These are phyloP conservation scores for Amanita rubescens DNA, from an alignment of 768 basidiomycete genomes.

Conservation along the genomic window DNA sequence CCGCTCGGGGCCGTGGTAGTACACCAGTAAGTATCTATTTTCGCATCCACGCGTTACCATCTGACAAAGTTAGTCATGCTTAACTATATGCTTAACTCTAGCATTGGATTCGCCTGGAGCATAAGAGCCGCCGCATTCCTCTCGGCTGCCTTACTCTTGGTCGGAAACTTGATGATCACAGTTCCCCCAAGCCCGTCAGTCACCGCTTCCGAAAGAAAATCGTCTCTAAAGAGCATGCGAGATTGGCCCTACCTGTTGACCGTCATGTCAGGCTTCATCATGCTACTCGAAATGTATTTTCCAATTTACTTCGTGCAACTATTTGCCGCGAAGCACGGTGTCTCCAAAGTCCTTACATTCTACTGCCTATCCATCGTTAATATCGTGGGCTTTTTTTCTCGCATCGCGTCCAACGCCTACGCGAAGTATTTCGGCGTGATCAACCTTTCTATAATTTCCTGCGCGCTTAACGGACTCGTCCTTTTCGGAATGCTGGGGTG, in stretches of 20 bases:
- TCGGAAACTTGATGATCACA: conserved; percentile 5
- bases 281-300: conserved; percentile 5
- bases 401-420: conserved; percentile 1
- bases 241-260: conserved; percentile 9
- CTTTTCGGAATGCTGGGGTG: conserved; percentile 4
- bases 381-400: neutral
- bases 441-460: conserved; percentile 2
- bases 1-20: conserved; percentile 29
- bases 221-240: neutral
- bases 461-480: neutral
- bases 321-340: conserved; percentile 2
- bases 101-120: conserved; percentile 38
- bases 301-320: conserved; percentile 9
- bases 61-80: conserved; percentile 29
- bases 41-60: neutral
- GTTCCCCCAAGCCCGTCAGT: neutral
- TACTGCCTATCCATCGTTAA: conserved; percentile 6
- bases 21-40: conserved; percentile 23
- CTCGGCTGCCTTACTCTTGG: neutral
- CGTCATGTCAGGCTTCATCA: neutral
- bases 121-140: conserved; percentile 22
- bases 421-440: conserved; percentile 1
- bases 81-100: conserved; percentile 35
- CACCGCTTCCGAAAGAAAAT: neutral
- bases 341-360: conserved; percentile 4